Percentiles rank a stretch among this genome's conserved stretches.
Evolutionary conservation across 208 protist genomes (phyloP).

Genomic region (Acanthamoeba quina): DNA sequence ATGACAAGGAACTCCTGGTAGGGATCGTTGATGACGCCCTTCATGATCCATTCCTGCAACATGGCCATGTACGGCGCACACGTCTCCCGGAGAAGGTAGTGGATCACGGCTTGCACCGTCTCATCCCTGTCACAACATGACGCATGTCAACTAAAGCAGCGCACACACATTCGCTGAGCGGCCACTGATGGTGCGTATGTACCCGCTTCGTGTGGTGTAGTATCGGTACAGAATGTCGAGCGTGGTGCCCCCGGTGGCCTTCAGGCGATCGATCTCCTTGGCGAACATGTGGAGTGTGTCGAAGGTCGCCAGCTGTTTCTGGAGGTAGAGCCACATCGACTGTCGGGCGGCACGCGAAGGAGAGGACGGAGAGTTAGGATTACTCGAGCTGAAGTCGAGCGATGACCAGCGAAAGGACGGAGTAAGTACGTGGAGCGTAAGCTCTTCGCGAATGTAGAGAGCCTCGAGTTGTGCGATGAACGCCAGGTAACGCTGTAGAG

Average conservation of each 20-base stretch:
- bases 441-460: conserved; percentile 17
- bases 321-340: conserved; percentile 54
- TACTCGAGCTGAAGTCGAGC: background rate
- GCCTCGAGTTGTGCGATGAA: conserved; percentile 47
- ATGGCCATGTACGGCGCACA: conserved; percentile 56
- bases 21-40: conserved; percentile 28
- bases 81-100: background rate
- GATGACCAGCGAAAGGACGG: background rate
- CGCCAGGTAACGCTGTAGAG: conserved; percentile 21
- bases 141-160: background rate
- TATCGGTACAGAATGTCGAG: conserved; percentile 60
- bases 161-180: too few relatives aligned
- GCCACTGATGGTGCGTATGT: background rate
- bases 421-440: conserved; percentile 23
- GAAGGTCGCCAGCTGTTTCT: background rate
- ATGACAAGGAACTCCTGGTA: conserved; percentile 42
- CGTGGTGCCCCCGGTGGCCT: background rate
- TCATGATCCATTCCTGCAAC: conserved; percentile 43
- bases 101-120: conserved; percentile 7
- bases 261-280: conserved; percentile 20
- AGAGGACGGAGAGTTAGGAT: background rate
- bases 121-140: background rate
- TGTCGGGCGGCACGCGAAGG: background rate
- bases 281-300: conserved; percentile 32
- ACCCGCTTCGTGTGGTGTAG: conserved; percentile 44